Evolutionary conservation across 306 rosid genomes (phyloP), one percentile per base, ranked within the genome.

Genomic region (Cyamopsis tetragonoloba): DNA sequence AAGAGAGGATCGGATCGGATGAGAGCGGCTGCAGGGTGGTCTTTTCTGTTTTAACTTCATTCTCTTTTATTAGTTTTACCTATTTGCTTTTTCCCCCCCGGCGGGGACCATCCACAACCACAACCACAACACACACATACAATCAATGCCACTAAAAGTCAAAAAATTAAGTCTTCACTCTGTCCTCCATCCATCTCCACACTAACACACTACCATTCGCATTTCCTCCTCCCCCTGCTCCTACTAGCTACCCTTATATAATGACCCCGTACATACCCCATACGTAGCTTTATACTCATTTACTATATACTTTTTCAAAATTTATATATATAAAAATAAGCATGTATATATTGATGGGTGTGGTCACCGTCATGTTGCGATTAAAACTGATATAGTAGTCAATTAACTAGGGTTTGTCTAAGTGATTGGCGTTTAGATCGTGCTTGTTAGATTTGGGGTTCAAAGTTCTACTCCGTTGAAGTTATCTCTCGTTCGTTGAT

Each of bases 81-180:
- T 20, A 22, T 51, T 71, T 63, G 38, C 59, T 55, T 66, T 72
- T 50, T 26, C 41, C 71, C 72, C 70, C 38, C 66, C 42, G 34
- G 27, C 54, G 77, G 95, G 95, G 90, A 88, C 95, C 83, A 79
- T 79, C 55, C 68, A 39, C 83, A 79, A 74, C n/a, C n/a, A n/a
- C n/a, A n/a, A n/a, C n/a, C n/a, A n/a, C n/a, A n/a, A n/a, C 68
- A 39, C 53, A 59, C 27, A 58, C 79, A 68, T 27, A 63, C 80
- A 69, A 80, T 76, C 79, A 83, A 76, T 84, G 79, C 48, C 74
- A 62, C 78, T 71, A 84, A 86, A 89, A 82, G 88, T 86, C 88
- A 82, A 80, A 66, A 54, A 62, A 43, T 15, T 65, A 50, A 71
- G 66, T 63, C 72, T 73, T 23, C 80, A 44, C 48, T 15, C 78